Conservation (phyloP, 1,284 basidiomycete species). For the Blastosporella zonata region DNA sequence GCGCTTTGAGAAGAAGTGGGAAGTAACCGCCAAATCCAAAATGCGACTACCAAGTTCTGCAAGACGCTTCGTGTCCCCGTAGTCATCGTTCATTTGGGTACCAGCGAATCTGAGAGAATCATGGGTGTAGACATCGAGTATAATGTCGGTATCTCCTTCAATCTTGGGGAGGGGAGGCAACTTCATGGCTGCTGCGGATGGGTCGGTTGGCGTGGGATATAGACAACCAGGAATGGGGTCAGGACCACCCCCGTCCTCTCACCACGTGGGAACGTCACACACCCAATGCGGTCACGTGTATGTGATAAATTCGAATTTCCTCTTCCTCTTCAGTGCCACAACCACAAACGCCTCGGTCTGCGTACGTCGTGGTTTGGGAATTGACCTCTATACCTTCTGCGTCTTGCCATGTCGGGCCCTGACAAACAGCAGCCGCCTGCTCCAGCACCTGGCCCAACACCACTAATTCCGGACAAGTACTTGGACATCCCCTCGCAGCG, state of each 20-base stretch:
- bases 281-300: constrained; percentile 21
- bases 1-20: constrained; percentile 38
- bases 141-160: constrained; percentile 46
- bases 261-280: neutral
- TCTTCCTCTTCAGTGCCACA: neutral
- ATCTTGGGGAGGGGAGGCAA: constrained; percentile 42
- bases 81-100: constrained; percentile 30
- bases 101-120: constrained; percentile 27
- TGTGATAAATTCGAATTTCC: constrained; percentile 1
- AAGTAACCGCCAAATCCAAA: constrained; percentile 42
- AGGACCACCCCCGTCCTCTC: neutral
- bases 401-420: constrained; percentile 15
- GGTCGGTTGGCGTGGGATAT: constrained; percentile 1
- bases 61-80: constrained; percentile 48
- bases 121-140: constrained; percentile 52
- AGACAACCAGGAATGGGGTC: neutral
- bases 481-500: constrained; percentile 58
- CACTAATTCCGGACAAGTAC: constrained; percentile 51
- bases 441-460: constrained; percentile 21
- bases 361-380: neutral
- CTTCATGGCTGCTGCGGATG: constrained; percentile 11
- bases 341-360: neutral
- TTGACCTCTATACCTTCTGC: neutral
- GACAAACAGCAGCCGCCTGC: constrained; percentile 7
- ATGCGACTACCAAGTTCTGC: constrained; percentile 44